Percentiles rank a stretch among this genome's conserved stretches.
Evolutionary conservation across 768 basidiomycete genomes (phyloP).

Genomic region (Ramaria sp.): DNA sequence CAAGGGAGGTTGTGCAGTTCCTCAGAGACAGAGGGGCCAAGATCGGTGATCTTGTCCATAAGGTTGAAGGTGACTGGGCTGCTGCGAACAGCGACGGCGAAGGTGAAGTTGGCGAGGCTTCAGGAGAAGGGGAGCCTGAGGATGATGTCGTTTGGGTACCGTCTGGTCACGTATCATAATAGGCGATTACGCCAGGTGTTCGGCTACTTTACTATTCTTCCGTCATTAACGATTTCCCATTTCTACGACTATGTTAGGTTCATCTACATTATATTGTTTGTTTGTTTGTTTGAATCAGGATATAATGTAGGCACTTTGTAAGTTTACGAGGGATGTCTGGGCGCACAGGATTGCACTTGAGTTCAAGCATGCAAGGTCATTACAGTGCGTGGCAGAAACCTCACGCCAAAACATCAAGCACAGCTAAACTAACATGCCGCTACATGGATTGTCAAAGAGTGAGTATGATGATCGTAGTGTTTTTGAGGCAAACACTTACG

Average conservation of each 20-base stretch:
- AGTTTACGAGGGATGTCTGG: no score
- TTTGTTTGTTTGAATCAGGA: no score
- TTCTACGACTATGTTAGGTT: no score
- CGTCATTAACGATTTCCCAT: no score
- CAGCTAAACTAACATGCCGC: constrained; percentile 23
- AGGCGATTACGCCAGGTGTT: no score
- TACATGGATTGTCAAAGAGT: background rate
- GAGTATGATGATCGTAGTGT: background rate
- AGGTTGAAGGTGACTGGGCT: constrained; percentile 61
- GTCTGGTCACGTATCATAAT: background rate
- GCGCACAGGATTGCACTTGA: no score
- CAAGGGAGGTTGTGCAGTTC: constrained; percentile 63
- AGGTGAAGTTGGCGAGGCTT: background rate
- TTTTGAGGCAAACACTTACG: constrained; percentile 26
- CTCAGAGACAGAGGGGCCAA: constrained; percentile 63
- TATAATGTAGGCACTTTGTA: no score
- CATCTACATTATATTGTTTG: no score
- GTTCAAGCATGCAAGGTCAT: no score
- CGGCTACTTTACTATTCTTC: no score
- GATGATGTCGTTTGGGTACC: background rate
- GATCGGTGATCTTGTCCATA: constrained; percentile 39
- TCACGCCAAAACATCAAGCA: background rate
- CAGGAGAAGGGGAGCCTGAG: background rate
- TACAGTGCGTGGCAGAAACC: no score
- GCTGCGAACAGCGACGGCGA: constrained; percentile 52